Percentiles rank a stretch among this genome's conserved stretches.
Conservation (phyloP, 1,139 yeast genomes). For the Wickerhamomyces sp. region DNA sequence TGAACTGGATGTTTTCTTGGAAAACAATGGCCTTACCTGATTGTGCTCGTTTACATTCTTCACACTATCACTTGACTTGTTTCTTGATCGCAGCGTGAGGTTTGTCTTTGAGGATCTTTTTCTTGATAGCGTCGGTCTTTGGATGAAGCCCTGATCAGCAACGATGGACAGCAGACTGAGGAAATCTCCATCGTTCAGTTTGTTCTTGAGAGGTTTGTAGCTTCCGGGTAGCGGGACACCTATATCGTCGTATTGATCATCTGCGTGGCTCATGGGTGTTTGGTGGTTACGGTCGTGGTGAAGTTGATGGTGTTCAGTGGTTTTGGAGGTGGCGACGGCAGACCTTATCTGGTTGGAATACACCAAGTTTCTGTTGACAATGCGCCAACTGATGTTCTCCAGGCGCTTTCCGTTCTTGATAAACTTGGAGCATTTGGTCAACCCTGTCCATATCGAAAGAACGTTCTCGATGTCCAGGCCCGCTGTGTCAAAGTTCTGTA, state of each 20-base stretch:
- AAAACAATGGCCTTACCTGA: conserved; percentile 12
- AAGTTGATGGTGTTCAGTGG: too few relatives aligned
- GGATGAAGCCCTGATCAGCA: conserved; percentile 17
- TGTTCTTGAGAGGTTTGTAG: conserved; percentile 14
- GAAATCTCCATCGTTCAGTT: conserved; percentile 22
- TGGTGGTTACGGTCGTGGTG: too few relatives aligned
- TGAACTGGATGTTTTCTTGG: conserved; percentile 20
- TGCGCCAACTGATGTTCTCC: conserved; percentile 56
- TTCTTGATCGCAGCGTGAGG: conserved; percentile 10
- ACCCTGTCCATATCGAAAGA: conserved; percentile 44
- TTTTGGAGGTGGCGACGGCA: conserved; percentile 4
- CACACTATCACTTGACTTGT: conserved; percentile 9
- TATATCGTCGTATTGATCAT: conserved; percentile 7
- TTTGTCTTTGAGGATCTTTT: conserved; percentile 17
- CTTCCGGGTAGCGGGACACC: conserved; percentile 15
- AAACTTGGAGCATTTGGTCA: conserved; percentile 47
- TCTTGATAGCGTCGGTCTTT: conserved; percentile 16
- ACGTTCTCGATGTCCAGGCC: conserved; percentile 39
- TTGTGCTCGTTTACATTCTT: conserved; percentile 6
- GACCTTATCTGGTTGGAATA: conserved; percentile 12
- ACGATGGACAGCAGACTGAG: conserved; percentile 22
- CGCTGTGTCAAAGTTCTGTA: conserved; percentile 25
- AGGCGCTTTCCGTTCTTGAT: conserved; percentile 49
- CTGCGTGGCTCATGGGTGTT: too few relatives aligned
- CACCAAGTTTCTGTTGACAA: conserved; percentile 44